Conservation (phyloP, 129 eudicot genomes). For the Logfia minima region DNA sequence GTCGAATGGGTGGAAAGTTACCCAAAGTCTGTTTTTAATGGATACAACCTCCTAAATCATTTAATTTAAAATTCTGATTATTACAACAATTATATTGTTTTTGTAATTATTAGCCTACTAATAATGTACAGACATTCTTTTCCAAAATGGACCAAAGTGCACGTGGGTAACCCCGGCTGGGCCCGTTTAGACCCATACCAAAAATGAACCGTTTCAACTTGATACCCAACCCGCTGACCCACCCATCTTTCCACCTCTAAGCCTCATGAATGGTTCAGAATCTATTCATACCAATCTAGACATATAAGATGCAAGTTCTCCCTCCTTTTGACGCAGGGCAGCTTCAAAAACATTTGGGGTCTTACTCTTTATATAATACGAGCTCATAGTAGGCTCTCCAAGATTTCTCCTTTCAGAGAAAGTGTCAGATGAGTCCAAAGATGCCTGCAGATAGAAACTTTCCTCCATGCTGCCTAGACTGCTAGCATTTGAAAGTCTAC, state of each 20-base stretch:
- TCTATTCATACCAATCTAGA: conserved; percentile 73
- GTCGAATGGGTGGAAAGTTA: neutral
- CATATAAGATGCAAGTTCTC: conserved; percentile 92
- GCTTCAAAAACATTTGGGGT: conserved; percentile 76
- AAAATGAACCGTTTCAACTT: neutral
- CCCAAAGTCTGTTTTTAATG: neutral
- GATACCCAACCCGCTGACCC: conserved; percentile 7
- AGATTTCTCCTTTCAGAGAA: conserved; percentile 65
- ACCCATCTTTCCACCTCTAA: neutral
- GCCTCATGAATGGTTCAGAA: conserved; percentile 18
- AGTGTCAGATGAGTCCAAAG: conserved; percentile 72
- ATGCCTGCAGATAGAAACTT: conserved; percentile 81
- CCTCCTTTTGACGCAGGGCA: conserved; percentile 90
- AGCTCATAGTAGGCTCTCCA: conserved; percentile 58
- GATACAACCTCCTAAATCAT: conserved; percentile 1
- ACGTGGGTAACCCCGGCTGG: neutral
- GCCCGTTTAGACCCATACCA: neutral
- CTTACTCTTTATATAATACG: conserved; percentile 68
- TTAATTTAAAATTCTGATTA: neutral
- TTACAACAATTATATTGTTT: neutral
- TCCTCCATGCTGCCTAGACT: conserved; percentile 84
- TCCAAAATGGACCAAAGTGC: neutral
- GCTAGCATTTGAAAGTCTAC: conserved; percentile 76
- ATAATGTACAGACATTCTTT: neutral
- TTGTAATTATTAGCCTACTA: neutral